These are phyloP conservation scores for Tylopilus orsonianus DNA, from an alignment of 1,284 basidiomycete species.

Conservation along the genomic window DNA sequence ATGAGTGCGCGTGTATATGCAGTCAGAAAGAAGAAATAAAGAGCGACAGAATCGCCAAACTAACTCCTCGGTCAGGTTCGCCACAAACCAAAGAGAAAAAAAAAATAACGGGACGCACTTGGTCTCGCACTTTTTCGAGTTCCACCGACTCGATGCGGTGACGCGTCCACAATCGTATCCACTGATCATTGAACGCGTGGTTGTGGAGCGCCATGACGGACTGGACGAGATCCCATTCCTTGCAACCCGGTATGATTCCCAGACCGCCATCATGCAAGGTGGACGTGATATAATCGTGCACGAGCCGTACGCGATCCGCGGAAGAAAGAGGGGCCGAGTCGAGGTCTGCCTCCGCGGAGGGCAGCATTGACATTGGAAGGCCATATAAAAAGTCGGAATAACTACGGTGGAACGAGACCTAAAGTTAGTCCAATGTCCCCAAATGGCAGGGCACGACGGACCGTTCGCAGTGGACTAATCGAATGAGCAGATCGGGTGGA, in stretches of 20 bases:
- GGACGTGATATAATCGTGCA: conserved; percentile 75
- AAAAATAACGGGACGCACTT: conserved; percentile 28
- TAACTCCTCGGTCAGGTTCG: conserved; percentile 31
- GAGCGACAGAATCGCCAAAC: conserved; percentile 87
- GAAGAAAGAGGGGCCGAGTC: conserved; percentile 52
- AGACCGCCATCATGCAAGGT: conserved; percentile 72
- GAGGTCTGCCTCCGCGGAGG: conserved; percentile 40
- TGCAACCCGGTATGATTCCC: conserved; percentile 69
- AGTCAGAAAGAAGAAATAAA: conserved; percentile 89
- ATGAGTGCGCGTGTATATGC: conserved; percentile 79
- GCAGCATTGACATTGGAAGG: conserved; percentile 53
- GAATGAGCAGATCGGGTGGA: conserved; percentile 57
- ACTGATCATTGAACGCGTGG: conserved; percentile 65
- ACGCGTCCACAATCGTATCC: conserved; percentile 35
- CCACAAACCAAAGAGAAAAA: background rate
- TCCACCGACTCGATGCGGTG: conserved; percentile 32
- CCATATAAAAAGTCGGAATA: conserved; percentile 66
- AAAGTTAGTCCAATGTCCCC: background rate
- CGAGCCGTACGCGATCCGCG: conserved; percentile 77
- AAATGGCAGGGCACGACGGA: conserved; percentile 39
- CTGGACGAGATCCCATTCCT: conserved; percentile 78
- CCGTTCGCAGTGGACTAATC: conserved; percentile 76
- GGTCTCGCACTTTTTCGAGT: conserved; percentile 41
- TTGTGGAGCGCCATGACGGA: conserved; percentile 85
- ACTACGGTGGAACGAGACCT: conserved; percentile 34